These are phyloP conservation scores for Madurella fahalii DNA, from an alignment of 2,329 filamentous ascomycete species.

Conservation along the genomic window DNA sequence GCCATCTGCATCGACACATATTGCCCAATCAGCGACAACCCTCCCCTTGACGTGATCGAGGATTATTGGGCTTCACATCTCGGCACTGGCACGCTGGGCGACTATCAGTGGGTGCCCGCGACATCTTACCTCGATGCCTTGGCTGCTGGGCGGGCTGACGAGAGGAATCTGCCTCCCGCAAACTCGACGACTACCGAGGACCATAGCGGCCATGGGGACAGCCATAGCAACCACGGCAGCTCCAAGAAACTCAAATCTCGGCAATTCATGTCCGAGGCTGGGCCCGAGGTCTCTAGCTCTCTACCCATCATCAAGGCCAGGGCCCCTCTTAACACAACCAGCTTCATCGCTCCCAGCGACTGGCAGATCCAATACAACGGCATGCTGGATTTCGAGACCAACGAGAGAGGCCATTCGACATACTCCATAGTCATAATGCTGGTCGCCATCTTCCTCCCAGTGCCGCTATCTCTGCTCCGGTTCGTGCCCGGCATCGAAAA, in stretches of 20 bases:
- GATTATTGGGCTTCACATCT: constrained; percentile 26
- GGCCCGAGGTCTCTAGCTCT: constrained; percentile 13
- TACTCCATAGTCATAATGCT: constrained; percentile 28
- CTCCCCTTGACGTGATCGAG: constrained; percentile 17
- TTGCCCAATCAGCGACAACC: constrained; percentile 18
- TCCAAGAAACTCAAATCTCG: neutral
- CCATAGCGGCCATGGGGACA: neutral
- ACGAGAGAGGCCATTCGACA: constrained; percentile 32
- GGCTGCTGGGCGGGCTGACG: constrained; percentile 10
- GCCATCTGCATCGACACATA: constrained; percentile 29
- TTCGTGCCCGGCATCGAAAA: constrained; percentile 31
- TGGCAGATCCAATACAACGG: constrained; percentile 46
- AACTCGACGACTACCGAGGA: neutral
- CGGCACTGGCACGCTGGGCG: constrained; percentile 17
- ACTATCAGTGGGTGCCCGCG: constrained; percentile 18
- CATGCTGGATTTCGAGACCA: constrained; percentile 48
- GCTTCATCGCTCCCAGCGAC: constrained; percentile 28
- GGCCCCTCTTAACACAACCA: constrained; percentile 32
- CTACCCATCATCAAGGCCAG: constrained; percentile 26
- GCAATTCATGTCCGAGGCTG: constrained; percentile 2
- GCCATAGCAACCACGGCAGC: constrained; percentile 3
- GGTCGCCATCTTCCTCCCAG: constrained; percentile 28
- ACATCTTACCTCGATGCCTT: constrained; percentile 16
- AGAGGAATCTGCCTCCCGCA: neutral
- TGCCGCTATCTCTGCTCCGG: constrained; percentile 30